Percentiles rank a stretch among this genome's conserved stretches.
Evolutionary conservation across 441 rosid genomes (phyloP).

Genomic region (Jatropha multifida): DNA sequence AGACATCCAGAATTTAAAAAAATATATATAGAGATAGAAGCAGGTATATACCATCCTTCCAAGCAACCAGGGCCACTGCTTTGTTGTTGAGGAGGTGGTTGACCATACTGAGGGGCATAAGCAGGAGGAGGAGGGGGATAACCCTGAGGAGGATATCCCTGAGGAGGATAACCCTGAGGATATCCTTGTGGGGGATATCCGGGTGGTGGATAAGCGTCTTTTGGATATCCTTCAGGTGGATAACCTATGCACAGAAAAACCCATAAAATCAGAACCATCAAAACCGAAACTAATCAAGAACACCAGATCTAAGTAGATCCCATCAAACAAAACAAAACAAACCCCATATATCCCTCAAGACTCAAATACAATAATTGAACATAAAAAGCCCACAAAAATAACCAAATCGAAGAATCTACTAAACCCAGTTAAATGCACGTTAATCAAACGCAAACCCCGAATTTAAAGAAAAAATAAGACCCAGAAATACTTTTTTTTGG

Average conservation of each 20-base stretch:
- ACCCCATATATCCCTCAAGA: not conserved
- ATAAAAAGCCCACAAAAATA: not conserved
- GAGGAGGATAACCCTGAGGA: constrained; percentile 58
- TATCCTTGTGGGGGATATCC: constrained; percentile 74
- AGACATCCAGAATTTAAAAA: not conserved
- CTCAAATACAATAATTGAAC: not conserved
- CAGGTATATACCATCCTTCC: constrained; percentile 66
- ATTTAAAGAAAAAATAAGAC: not conserved
- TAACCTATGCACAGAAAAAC: constrained; percentile 45
- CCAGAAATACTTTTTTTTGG: not conserved
- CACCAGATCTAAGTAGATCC: constrained; percentile 11
- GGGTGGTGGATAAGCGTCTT: constrained; percentile 75
- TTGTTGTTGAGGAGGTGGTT: constrained; percentile 48
- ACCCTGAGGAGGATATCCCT: constrained; percentile 57
- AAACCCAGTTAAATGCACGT: not conserved
- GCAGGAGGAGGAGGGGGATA: constrained; percentile 51
- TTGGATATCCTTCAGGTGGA: constrained; percentile 79
- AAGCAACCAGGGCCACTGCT: constrained; percentile 45
- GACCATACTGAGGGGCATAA: constrained; percentile 57
- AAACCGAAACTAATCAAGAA: not conserved
- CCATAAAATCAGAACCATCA: constrained; percentile 1
- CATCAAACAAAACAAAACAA: not conserved
- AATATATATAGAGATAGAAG: not conserved
- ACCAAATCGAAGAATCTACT: not conserved
- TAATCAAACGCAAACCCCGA: not conserved